Conservation (phyloP, 164 flowering plant genomes). For the Annona cherimola region DNA sequence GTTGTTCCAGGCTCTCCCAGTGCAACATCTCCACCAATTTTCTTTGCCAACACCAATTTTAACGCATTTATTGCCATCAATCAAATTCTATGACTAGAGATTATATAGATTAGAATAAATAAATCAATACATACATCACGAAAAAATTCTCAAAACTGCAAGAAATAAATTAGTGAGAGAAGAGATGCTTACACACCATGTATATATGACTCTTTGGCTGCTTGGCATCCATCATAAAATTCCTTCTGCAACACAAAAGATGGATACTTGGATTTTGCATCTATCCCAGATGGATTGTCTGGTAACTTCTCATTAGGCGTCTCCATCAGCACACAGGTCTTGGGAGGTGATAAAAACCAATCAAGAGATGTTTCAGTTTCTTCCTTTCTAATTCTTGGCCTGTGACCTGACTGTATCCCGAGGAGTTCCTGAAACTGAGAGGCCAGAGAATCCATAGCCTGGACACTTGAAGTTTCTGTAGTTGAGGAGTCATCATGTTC, state of each 20-base stretch:
- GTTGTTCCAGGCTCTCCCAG: background rate
- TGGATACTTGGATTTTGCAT: slow-evolving; percentile 6
- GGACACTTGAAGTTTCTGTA: slow-evolving; percentile 38
- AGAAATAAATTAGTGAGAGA: background rate
- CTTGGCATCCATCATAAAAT: slow-evolving; percentile 7
- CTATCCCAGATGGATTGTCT: slow-evolving; percentile 8
- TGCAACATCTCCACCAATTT: background rate
- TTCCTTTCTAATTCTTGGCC: slow-evolving; percentile 27
- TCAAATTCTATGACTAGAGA: background rate
- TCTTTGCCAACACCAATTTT: background rate
- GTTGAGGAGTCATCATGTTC: slow-evolving; percentile 18
- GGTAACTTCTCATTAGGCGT: slow-evolving; percentile 33
- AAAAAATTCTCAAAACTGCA: background rate
- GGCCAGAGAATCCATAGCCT: slow-evolving; percentile 35
- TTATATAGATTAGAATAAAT: background rate
- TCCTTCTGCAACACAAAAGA: slow-evolving; percentile 12
- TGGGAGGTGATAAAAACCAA: slow-evolving; percentile 77
- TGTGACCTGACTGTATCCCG: slow-evolving; percentile 31
- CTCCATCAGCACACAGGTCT: slow-evolving; percentile 72
- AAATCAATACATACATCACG: background rate
- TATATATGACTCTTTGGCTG: slow-evolving; percentile 10
- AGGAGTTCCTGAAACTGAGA: slow-evolving; percentile 52
- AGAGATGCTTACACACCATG: slow-evolving; percentile 25
- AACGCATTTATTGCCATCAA: background rate
- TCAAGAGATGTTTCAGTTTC: slow-evolving; percentile 44